Conservation (phyloP, 1,139 yeast species). For the Dujonia santamariae region DNA sequence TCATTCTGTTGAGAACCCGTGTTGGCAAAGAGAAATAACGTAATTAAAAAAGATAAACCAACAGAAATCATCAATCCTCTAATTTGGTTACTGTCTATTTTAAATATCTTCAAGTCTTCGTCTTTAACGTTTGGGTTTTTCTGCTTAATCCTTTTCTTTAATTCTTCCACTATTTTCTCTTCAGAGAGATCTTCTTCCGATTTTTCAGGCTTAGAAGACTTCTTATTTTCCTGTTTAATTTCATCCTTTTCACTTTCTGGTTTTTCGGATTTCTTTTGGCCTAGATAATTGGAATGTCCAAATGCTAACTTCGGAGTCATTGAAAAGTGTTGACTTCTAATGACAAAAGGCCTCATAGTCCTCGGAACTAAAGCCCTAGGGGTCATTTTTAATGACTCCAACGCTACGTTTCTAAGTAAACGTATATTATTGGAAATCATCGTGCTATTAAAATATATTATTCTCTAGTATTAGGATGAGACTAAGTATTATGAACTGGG, state of each 20-base stretch:
- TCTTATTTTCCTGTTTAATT: slow-evolving; percentile 8
- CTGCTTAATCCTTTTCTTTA: slow-evolving; percentile 33
- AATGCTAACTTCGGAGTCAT: not conserved
- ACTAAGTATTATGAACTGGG: too few relatives aligned
- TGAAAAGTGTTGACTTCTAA: not conserved
- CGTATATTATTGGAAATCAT: too few relatives aligned
- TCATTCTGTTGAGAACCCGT: slow-evolving; percentile 17
- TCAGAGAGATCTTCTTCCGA: slow-evolving; percentile 13
- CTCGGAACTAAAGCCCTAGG: too few relatives aligned
- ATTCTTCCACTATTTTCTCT: slow-evolving; percentile 22
- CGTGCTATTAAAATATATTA: too few relatives aligned
- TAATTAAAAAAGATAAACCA: slow-evolving; percentile 10
- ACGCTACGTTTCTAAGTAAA: too few relatives aligned
- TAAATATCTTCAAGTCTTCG: slow-evolving; percentile 31
- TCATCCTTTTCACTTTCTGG: slow-evolving; percentile 11
- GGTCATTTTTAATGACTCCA: too few relatives aligned
- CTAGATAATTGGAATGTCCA: not conserved
- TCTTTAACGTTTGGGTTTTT: slow-evolving; percentile 29
- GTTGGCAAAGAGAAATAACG: slow-evolving; percentile 14
- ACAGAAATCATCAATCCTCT: slow-evolving; percentile 11
- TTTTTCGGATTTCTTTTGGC: slow-evolving; percentile 5
- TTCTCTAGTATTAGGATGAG: too few relatives aligned
- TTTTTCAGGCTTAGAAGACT: slow-evolving; percentile 9
- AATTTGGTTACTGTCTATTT: slow-evolving; percentile 17
- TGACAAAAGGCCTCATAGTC: too few relatives aligned